Base-by-base conservation (phyloP, 805 yeast species). In the Torulaspora maleeae region DNA sequence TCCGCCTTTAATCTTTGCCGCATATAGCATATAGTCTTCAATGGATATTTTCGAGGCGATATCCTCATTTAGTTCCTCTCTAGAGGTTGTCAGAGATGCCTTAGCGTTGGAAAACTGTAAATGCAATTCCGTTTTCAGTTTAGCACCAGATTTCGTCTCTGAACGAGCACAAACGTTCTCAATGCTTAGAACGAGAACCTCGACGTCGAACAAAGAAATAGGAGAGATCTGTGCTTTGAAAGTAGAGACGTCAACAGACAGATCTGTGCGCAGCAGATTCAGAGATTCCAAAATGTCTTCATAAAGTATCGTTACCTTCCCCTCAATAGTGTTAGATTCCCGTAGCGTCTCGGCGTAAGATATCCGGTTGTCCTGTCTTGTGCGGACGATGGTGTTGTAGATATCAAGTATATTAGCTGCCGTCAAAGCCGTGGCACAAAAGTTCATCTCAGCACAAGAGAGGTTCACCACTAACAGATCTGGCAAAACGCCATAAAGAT, bases 381-480 rank as follows among this genome's bases (percentile, higher is more conserved):
- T 81, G 54, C 95, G 72, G 41, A 76, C 64, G 15, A 86, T 67
- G 1, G 93, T 80, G 44, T 81, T 80, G 56, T 78, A 76, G 36
- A 93, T 82, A 63, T 90, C 96, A 51, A 83, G 73, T 25, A 87
- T 70, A 56, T 85, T 88, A 0, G 96, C 82, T 0, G 93, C 93
- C 0, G 95, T 83, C 57, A 93, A 72, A 0, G 95, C 88, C 0
- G 98, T 90, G 48, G 84, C 70, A 56, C 77, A 87, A 2, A 86
- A 57, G 46, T 78, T 78, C 12, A 82, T 71, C 0, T 78, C 68
- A 1, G 72, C 78, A 50, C 82, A 72, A 9, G 69, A 67, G 2
- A 76, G 60, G 2, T 68, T 63, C 0, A 79, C 83, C 47, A 71
- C 75, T 10, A 90, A 64, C 41, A 79, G 77, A 59, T 89, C 95